Evolutionary conservation across 1,284 basidiomycete genomes (phyloP), one percentile per base, ranked within the genome.

Genomic region (Trametes hirsuta): DNA sequence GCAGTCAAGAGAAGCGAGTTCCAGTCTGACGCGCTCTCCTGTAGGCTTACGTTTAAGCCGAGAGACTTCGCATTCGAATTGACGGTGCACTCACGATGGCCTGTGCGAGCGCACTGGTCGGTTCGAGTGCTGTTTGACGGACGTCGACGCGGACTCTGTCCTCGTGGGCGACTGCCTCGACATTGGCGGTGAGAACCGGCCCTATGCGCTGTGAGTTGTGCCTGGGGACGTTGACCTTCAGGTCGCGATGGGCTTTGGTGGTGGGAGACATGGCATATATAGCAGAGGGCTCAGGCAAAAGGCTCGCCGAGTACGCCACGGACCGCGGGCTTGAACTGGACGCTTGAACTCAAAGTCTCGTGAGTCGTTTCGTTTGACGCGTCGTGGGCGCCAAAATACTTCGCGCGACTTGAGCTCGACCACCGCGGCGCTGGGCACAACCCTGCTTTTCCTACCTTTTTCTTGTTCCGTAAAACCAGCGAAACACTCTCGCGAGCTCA

Each of bases 21-120:
- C 91, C 91, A 93, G 65, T 92, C 88, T 3, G 90, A 91, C 14
- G 91, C 89, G 69, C 83, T 86, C 70, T 92, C 90, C 90, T 91
- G 55, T 22, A 59, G 10, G 11, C 6, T 24, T 10, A 40, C 45
- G 18, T 6, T 37, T 37, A 18, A 45, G 34, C 42, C 21, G 55
- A 8, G 63, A 56, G 42, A 21, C 12, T 47, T 48, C 30, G 25
- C 22, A 10, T 35, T 6, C 18, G 21, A 49, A 30, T 30, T 30
- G 14, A 8, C 39, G 55, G n/a, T 12, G n/a, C 14, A 81, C 83
- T 53, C 63, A 90, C 88, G 62, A 89, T 82, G 34, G 87, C 86
- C 53, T 84, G 81, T 10, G 79, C 79, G 35, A 90, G 72, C 47
- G 75, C 70, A 53, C 77, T 74, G 4, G 78, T 71, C 2, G 79